Conservation (phyloP, 1,284 basidiomycete genomes). For the Anthracocystis walkeri region DNA sequence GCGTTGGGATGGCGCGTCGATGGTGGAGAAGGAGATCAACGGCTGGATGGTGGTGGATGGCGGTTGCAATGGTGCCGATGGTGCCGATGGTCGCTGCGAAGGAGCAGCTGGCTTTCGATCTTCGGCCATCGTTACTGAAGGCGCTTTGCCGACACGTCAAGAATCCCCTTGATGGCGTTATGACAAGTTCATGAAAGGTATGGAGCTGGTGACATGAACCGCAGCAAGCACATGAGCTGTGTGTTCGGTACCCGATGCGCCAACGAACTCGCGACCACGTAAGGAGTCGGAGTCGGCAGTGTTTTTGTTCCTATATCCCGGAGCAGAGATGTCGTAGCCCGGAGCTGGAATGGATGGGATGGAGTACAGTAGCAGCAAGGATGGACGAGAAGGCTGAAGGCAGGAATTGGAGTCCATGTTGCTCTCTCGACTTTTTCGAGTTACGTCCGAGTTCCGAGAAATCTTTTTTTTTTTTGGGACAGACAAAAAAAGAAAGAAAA, state of each 20-base stretch:
- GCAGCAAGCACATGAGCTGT: not conserved
- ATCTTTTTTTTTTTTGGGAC: too few species aligned
- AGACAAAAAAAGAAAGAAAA: too few species aligned
- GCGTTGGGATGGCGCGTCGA: constrained; percentile 73
- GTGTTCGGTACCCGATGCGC: constrained; percentile 1
- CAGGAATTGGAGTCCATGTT: too few species aligned
- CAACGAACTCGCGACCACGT: not conserved
- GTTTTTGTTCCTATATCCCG: not conserved
- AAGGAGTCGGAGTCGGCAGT: not conserved
- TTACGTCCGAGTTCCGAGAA: too few species aligned
- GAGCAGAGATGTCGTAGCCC: too few species aligned
- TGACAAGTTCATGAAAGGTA: constrained; percentile 7
- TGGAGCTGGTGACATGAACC: constrained; percentile 2
- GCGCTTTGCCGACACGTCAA: not conserved
- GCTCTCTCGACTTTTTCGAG: too few species aligned
- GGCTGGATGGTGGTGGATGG: constrained; percentile 46
- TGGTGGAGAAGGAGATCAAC: constrained; percentile 67
- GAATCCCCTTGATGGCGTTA: not conserved
- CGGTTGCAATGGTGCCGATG: constrained; percentile 9
- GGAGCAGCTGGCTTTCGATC: constrained; percentile 14
- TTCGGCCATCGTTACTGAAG: constrained; percentile 13
- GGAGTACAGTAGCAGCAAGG: too few species aligned
- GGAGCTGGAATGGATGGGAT: too few species aligned
- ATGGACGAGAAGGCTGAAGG: too few species aligned
- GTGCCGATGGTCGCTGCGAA: constrained; percentile 5